Percentiles rank a stretch among this genome's conserved stretches.
These are phyloP conservation scores for Xerocomellus amylosporus DNA, from an alignment of 768 basidiomycete genomes.

Conservation along the genomic window DNA sequence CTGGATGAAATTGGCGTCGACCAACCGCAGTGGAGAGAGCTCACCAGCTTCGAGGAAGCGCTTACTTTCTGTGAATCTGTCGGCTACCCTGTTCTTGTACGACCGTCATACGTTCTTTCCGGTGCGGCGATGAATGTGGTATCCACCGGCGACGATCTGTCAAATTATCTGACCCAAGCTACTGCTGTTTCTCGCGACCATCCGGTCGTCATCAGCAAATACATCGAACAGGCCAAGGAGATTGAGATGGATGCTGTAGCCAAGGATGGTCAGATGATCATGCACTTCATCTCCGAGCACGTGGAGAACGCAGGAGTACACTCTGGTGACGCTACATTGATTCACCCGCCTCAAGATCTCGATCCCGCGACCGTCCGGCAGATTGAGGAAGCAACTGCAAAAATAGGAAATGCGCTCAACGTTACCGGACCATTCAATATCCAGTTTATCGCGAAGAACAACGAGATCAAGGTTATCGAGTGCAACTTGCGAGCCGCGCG, in stretches of 20 bases:
- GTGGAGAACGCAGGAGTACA: conserved; percentile 99
- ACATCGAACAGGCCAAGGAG: conserved; percentile 99
- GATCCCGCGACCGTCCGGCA: conserved; percentile 95
- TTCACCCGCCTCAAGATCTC: conserved; percentile 96
- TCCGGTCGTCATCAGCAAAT: conserved; percentile 98
- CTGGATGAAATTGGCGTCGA: conserved; percentile 98
- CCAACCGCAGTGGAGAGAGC: conserved; percentile 96
- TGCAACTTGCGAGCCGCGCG: conserved; percentile 97
- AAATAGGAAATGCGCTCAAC: conserved; percentile 96
- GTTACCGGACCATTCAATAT: conserved; percentile 99
- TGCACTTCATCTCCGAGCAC: conserved; percentile 99
- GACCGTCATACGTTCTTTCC: conserved; percentile 98
- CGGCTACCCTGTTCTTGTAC: conserved; percentile 92
- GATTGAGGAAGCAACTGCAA: conserved; percentile 95
- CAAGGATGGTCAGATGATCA: conserved; percentile 94
- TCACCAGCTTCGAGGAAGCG: conserved; percentile 88
- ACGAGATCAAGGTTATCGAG: conserved; percentile 99
- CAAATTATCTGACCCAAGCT: conserved; percentile 90
- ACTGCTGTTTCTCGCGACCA: conserved; percentile 95
- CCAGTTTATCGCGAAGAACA: conserved; percentile 99
- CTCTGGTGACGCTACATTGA: conserved; percentile 97
- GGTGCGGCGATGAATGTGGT: conserved; percentile 99
- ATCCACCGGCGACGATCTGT: conserved; percentile 86
- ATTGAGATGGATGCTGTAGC: conserved; percentile 99
- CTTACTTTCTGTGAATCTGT: conserved; percentile 87